phyloP scores from a whole-genome alignment of 129 eudicot genomes.

The Chrysanthemum makinoi region DNA sequence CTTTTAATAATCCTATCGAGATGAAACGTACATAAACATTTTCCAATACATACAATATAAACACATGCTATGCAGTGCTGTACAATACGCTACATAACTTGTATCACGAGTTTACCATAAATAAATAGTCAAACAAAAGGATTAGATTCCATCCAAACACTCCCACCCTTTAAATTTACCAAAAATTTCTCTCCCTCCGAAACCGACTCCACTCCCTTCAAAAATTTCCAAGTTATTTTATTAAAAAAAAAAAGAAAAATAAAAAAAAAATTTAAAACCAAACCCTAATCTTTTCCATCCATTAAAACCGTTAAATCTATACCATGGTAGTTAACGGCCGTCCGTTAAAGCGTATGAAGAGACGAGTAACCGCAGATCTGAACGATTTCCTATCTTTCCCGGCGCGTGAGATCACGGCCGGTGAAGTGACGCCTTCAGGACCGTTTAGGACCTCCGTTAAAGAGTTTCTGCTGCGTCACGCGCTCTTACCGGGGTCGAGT shows the following conservation, averaged over 20 bases:
- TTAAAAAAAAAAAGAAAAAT: neutral
- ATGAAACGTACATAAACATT: too few relatives aligned
- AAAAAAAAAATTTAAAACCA: too few relatives aligned
- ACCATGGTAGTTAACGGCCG: conserved; percentile 83
- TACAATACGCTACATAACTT: too few relatives aligned
- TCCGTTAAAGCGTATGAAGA: conserved; percentile 72
- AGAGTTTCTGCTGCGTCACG: conserved; percentile 61
- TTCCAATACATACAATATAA: too few relatives aligned
- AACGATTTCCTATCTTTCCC: conserved; percentile 77
- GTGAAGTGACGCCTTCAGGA: conserved; percentile 30
- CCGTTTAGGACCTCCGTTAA: conserved; percentile 63
- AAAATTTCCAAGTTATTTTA: neutral
- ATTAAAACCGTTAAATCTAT: conserved; percentile 28
- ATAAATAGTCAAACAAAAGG: neutral
- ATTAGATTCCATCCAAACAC: neutral
- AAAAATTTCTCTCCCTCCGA: conserved; percentile 17
- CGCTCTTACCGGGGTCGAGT: conserved; percentile 76
- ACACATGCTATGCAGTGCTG: too few relatives aligned
- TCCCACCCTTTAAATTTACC: neutral
- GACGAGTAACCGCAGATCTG: conserved; percentile 89
- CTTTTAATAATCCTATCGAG: too few relatives aligned
- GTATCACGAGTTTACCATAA: too few relatives aligned
- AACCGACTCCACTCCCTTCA: conserved; percentile 15
- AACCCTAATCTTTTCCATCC: neutral
- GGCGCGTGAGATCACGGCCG: conserved; percentile 42